Evolutionary conservation across 495 filamentous ascomycete genomes (phyloP).

Genomic region (Rhizodiscina lignyota): DNA sequence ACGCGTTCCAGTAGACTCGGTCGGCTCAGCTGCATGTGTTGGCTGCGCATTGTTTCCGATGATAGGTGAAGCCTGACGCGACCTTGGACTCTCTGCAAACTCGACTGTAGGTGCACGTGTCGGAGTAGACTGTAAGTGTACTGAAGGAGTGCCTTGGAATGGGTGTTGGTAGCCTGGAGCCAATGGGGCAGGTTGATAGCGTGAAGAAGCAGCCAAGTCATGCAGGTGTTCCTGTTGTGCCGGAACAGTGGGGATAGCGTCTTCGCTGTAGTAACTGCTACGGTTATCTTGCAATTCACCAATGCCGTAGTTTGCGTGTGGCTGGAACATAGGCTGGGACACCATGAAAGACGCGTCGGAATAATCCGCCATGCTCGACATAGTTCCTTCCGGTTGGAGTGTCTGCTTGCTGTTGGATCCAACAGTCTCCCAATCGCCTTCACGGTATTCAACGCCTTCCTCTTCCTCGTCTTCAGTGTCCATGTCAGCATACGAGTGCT

Average conservation of each 20-base stretch:
- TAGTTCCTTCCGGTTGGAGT: slow-evolving; percentile 1
- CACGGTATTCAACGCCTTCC: no score
- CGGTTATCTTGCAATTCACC: no score
- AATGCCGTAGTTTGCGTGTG: no score
- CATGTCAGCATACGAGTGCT: slow-evolving; percentile 1
- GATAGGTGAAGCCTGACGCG: no score
- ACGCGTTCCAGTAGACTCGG: not conserved
- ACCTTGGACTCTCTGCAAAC: not conserved
- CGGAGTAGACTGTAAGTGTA: not conserved
- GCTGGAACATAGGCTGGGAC: no score
- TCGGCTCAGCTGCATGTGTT: not conserved
- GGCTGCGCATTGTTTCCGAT: no score
- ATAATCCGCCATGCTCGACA: slow-evolving; percentile 9
- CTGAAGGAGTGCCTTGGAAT: not conserved
- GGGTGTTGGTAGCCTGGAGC: no score
- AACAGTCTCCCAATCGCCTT: slow-evolving; percentile 21
- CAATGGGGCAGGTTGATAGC: no score
- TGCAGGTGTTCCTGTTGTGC: not conserved
- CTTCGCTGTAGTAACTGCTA: not conserved
- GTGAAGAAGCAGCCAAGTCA: no score
- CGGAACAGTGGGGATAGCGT: not conserved
- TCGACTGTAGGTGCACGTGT: not conserved
- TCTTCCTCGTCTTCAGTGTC: slow-evolving; percentile 6
- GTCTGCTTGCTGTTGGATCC: slow-evolving; percentile 2
- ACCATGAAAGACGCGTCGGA: slow-evolving; percentile 2